These are phyloP conservation scores for Cucumis hystrix DNA, from an alignment of 306 rosid species.

Conservation along the genomic window DNA sequence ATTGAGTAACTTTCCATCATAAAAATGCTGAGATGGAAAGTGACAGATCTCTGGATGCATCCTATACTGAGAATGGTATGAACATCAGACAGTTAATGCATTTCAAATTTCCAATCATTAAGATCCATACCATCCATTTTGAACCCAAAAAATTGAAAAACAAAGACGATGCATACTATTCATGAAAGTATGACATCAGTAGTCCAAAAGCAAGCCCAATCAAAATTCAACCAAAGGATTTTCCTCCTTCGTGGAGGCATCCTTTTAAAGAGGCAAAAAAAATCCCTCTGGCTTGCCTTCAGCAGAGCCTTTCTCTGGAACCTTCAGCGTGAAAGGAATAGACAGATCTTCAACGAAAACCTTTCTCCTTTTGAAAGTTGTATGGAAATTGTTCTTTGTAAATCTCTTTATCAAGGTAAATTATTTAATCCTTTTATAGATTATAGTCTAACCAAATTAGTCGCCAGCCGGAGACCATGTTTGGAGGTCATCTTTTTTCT, in stretches of 20 bases:
- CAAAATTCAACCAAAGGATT: neutral
- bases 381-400: neutral
- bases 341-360: neutral
- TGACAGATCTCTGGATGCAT: slow-evolving; percentile 94
- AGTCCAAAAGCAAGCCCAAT: neutral
- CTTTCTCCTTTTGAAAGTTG: neutral
- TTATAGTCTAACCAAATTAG: neutral
- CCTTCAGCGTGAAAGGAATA: neutral
- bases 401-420: neutral
- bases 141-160: neutral
- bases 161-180: neutral
- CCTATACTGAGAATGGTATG: slow-evolving; percentile 66
- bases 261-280: neutral
- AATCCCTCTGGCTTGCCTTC: neutral
- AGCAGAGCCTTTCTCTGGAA: neutral
- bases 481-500: neutral
- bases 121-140: neutral
- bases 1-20: slow-evolving; percentile 70
- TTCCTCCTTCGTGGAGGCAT: neutral
- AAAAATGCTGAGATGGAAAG: slow-evolving; percentile 88
- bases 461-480: neutral
- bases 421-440: neutral
- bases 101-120: neutral
- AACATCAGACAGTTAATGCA: slow-evolving; percentile 3
- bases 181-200: neutral